A percentile compares a stretch with the other conserved stretches of the same genome.
These are phyloP conservation scores for Groenewaldozyma auringiensis DNA, from an alignment of 1,139 yeast genomes.

Conservation along the genomic window DNA sequence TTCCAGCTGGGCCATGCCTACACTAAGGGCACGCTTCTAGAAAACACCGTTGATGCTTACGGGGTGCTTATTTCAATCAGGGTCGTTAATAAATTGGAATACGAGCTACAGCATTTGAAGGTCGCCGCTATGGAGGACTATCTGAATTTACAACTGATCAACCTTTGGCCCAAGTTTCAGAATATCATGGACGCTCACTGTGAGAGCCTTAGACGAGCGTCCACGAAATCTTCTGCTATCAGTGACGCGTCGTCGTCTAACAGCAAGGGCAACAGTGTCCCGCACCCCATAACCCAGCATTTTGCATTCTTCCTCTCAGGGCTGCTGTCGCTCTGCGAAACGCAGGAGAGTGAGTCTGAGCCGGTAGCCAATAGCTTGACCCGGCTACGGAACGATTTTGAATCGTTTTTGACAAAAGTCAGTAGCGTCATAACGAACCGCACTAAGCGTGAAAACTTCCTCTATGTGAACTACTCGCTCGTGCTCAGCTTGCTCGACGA, in stretches of 20 bases:
- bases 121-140: slow-evolving; percentile 73
- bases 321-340: slow-evolving; percentile 46
- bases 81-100: slow-evolving; percentile 55
- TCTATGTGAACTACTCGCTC: slow-evolving; percentile 61
- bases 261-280: slow-evolving; percentile 35
- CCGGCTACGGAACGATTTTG: slow-evolving; percentile 72
- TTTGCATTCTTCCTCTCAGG: slow-evolving; percentile 73
- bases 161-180: slow-evolving; percentile 82
- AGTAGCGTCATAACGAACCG: slow-evolving; percentile 31
- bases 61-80: slow-evolving; percentile 76
- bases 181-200: slow-evolving; percentile 68
- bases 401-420: slow-evolving; percentile 63
- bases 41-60: slow-evolving; percentile 55
- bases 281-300: slow-evolving; percentile 69
- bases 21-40: slow-evolving; percentile 45
- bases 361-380: slow-evolving; percentile 65
- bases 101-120: slow-evolving; percentile 53
- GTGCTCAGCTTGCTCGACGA: slow-evolving; percentile 37
- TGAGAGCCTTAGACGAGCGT: slow-evolving; percentile 48
- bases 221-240: slow-evolving; percentile 26
- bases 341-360: slow-evolving; percentile 38
- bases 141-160: slow-evolving; percentile 55
- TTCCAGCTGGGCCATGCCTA: slow-evolving; percentile 44
- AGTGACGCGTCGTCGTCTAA: slow-evolving; percentile 22
- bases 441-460: slow-evolving; percentile 54